Conservation (phyloP, 2,329 filamentous ascomycete species). For the Beauveria pseudobassiana region DNA sequence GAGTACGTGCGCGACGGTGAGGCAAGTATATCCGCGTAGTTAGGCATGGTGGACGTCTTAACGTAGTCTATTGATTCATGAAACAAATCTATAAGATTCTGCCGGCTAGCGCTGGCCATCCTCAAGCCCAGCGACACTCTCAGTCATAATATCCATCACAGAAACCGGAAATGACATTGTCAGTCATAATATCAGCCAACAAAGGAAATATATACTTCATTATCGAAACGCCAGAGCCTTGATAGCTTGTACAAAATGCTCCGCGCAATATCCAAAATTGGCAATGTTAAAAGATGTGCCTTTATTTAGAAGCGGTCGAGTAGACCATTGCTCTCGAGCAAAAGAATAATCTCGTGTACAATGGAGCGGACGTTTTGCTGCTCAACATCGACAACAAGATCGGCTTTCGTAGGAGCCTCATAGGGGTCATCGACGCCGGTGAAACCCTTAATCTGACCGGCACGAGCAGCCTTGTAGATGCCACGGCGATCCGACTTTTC, state of each 20-base stretch:
- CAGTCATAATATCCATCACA: background rate
- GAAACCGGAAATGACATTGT: background rate
- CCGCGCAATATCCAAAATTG: background rate
- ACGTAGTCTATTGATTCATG: background rate
- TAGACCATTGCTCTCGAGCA: constrained; percentile 84
- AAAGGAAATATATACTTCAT: constrained; percentile 1
- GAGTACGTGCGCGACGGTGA: background rate
- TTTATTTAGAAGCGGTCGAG: constrained; percentile 57
- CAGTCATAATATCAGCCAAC: background rate
- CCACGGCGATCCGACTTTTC: constrained; percentile 94
- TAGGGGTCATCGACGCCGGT: constrained; percentile 98
- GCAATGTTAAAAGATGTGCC: background rate
- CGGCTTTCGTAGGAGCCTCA: constrained; percentile 71
- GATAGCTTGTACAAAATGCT: background rate
- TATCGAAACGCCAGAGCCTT: background rate
- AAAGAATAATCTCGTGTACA: constrained; percentile 91
- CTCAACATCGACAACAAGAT: constrained; percentile 77
- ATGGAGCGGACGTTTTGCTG: constrained; percentile 86
- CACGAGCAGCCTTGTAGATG: constrained; percentile 76
- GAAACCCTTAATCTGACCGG: constrained; percentile 94
- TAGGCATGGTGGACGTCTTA: no score
- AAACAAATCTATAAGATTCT: background rate
- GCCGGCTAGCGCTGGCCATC: background rate
- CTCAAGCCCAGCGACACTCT: background rate
- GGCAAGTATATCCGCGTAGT: background rate